Evolutionary conservation across 441 rosid genomes (phyloP).

Genomic region (Lepidium campestre): DNA sequence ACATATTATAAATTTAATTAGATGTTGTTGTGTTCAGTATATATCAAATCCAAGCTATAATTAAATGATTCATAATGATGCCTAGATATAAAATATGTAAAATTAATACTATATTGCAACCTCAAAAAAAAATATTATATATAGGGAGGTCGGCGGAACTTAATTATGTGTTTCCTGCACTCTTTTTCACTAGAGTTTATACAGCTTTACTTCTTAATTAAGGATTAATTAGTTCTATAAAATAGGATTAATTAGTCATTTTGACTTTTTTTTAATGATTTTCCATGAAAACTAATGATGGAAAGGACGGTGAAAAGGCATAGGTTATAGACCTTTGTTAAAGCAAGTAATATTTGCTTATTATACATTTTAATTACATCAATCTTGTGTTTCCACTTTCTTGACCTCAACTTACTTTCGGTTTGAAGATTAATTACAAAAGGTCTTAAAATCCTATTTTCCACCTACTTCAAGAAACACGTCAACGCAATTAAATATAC

Average conservation of each 20-base stretch:
- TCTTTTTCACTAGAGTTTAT: not conserved
- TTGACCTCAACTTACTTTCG: slow-evolving; percentile 24
- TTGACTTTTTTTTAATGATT: not conserved
- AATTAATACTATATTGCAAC: not conserved
- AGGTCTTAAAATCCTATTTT: not conserved
- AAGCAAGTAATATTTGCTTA: not conserved
- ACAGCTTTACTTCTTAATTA: not conserved
- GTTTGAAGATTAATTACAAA: slow-evolving; percentile 12
- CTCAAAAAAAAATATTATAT: not conserved
- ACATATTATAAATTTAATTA: not conserved
- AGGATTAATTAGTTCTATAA: not conserved
- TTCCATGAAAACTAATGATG: slow-evolving; percentile 5
- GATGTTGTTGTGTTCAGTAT: not conserved
- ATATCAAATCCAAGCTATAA: not conserved
- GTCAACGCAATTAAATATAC: not conserved
- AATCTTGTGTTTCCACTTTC: not conserved
- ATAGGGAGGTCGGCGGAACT: slow-evolving; percentile 29
- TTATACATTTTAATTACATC: not conserved
- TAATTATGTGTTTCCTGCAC: slow-evolving; percentile 11
- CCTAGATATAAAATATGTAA: not conserved
- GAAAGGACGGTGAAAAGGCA: slow-evolving; percentile 4
- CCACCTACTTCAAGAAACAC: not conserved
- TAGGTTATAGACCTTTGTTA: not conserved
- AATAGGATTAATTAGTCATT: not conserved
- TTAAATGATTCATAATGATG: not conserved